Conservation (phyloP, 2,329 filamentous ascomycete species). For the Fusarium duplospermum region DNA sequence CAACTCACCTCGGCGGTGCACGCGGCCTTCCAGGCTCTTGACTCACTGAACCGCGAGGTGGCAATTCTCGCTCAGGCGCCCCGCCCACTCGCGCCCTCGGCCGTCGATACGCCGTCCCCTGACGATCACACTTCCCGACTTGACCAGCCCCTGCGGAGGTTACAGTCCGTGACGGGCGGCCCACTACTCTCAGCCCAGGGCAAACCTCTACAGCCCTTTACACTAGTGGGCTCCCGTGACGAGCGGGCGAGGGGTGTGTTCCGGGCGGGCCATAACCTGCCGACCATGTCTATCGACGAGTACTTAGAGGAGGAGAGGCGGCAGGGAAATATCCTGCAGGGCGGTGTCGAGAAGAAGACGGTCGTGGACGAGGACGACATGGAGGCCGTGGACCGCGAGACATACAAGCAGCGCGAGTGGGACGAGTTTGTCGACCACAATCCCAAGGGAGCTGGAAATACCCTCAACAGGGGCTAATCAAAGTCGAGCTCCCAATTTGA, state of each 20-base stretch:
- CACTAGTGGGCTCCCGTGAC: slow-evolving; percentile 80
- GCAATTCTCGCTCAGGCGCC: slow-evolving; percentile 84
- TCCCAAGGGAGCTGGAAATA: slow-evolving; percentile 85
- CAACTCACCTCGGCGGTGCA: slow-evolving; percentile 80
- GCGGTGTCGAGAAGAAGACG: slow-evolving; percentile 80
- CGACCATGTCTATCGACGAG: slow-evolving; percentile 98
- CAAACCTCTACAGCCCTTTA: slow-evolving; percentile 91
- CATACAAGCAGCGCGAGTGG: slow-evolving; percentile 93
- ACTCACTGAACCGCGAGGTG: slow-evolving; percentile 85
- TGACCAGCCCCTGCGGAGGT: slow-evolving; percentile 70
- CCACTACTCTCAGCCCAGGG: slow-evolving; percentile 83
- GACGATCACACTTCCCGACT: slow-evolving; percentile 74
- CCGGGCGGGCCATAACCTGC: slow-evolving; percentile 88
- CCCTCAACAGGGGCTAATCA: slow-evolving; percentile 76
- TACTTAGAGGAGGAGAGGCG: slow-evolving; percentile 92
- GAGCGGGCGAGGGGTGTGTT: slow-evolving; percentile 86
- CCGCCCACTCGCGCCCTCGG: slow-evolving; percentile 59
- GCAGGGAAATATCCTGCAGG: slow-evolving; percentile 89
- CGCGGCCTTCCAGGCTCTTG: slow-evolving; percentile 86
- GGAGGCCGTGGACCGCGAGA: slow-evolving; percentile 89
- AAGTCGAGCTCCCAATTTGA: background rate
- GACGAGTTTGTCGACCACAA: slow-evolving; percentile 95
- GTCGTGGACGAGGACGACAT: slow-evolving; percentile 91
- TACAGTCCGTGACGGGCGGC: slow-evolving; percentile 65
- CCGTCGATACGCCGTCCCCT: slow-evolving; percentile 57